A percentile compares a stretch with the other conserved stretches of the same genome.
These are phyloP conservation scores for Xerocomus potaroensis DNA, from an alignment of 768 basidiomycete species.

Conservation along the genomic window DNA sequence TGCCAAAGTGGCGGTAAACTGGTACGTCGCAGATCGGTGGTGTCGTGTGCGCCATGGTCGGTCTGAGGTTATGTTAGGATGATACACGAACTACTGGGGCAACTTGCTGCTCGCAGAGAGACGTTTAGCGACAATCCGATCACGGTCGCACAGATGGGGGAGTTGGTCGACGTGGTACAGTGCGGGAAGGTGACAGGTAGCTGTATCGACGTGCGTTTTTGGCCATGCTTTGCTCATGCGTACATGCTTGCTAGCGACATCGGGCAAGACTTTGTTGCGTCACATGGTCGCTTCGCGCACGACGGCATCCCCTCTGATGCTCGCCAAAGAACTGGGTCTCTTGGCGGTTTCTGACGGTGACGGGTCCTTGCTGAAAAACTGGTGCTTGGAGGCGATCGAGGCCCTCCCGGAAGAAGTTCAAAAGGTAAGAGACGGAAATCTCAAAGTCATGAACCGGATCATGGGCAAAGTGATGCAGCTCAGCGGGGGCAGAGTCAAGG, in stretches of 20 bases:
- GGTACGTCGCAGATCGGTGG: slow-evolving; percentile 55
- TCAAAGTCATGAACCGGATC: slow-evolving; percentile 60
- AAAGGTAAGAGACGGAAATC: slow-evolving; percentile 63
- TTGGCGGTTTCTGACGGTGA: slow-evolving; percentile 35
- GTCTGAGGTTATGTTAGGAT: slow-evolving; percentile 51
- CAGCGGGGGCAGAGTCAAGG: slow-evolving; percentile 76
- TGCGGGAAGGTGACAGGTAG: slow-evolving; percentile 64
- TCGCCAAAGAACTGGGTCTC: slow-evolving; percentile 51
- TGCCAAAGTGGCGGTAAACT: slow-evolving; percentile 76
- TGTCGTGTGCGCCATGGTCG: too few relatives aligned
- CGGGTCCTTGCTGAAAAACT: slow-evolving; percentile 39
- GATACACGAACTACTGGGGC: slow-evolving; percentile 81
- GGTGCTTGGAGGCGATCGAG: slow-evolving; percentile 64
- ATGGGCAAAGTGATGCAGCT: slow-evolving; percentile 66
- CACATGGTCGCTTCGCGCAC: slow-evolving; percentile 52
- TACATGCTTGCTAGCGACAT: slow-evolving; percentile 50
- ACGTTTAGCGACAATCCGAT: slow-evolving; percentile 59
- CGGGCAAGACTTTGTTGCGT: slow-evolving; percentile 73
- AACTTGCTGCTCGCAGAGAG: slow-evolving; percentile 55
- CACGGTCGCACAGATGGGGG: slow-evolving; percentile 60
- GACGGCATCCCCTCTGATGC: slow-evolving; percentile 34
- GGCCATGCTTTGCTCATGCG: neutral
- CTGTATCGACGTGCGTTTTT: neutral
- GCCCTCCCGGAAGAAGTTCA: slow-evolving; percentile 63
- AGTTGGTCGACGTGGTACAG: slow-evolving; percentile 74